phyloP scores from a whole-genome alignment of 2,329 filamentous ascomycete species.

The Acephala macrosclerotiorum region DNA sequence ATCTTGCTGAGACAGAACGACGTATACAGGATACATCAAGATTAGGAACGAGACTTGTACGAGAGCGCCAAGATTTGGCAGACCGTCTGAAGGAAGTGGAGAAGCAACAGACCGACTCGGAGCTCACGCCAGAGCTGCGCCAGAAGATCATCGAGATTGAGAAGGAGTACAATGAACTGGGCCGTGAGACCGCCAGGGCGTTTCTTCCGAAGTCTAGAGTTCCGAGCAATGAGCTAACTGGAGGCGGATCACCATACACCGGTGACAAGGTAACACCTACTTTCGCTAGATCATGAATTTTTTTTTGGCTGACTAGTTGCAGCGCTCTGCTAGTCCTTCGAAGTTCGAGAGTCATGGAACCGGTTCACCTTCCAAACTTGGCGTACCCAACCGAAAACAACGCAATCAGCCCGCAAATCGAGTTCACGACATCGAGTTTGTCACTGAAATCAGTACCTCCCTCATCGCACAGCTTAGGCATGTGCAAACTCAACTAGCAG shows the following conservation, averaged over 20 bases:
- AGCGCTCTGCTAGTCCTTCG: slow-evolving; percentile 76
- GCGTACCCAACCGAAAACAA: slow-evolving; percentile 84
- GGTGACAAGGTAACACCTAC: slow-evolving; percentile 52
- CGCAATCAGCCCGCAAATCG: slow-evolving; percentile 89
- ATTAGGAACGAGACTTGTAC: slow-evolving; percentile 84
- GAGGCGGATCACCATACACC: slow-evolving; percentile 50
- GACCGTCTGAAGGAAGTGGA: slow-evolving; percentile 88
- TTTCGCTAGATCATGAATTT: slow-evolving; percentile 18
- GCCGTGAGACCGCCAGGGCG: slow-evolving; percentile 85
- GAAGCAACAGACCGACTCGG: slow-evolving; percentile 74
- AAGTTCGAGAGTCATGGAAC: slow-evolving; percentile 86
- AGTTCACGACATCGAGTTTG: slow-evolving; percentile 96
- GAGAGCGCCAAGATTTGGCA: slow-evolving; percentile 84
- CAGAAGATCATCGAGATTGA: slow-evolving; percentile 87
- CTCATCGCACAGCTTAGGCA: slow-evolving; percentile 93
- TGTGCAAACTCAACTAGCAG: slow-evolving; percentile 81
- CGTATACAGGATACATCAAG: slow-evolving; percentile 91
- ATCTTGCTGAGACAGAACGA: slow-evolving; percentile 90
- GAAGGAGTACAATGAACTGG: slow-evolving; percentile 93
- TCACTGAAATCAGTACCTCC: slow-evolving; percentile 96
- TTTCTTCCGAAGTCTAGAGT: slow-evolving; percentile 87
- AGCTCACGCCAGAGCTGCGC: slow-evolving; percentile 83
- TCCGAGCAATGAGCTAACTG: slow-evolving; percentile 67
- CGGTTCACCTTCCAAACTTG: slow-evolving; percentile 87
- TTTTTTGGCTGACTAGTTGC: slow-evolving; percentile 35